Base-by-base conservation (phyloP, 2,329 filamentous ascomycete species). In the Sphaerulina populicola region DNA sequence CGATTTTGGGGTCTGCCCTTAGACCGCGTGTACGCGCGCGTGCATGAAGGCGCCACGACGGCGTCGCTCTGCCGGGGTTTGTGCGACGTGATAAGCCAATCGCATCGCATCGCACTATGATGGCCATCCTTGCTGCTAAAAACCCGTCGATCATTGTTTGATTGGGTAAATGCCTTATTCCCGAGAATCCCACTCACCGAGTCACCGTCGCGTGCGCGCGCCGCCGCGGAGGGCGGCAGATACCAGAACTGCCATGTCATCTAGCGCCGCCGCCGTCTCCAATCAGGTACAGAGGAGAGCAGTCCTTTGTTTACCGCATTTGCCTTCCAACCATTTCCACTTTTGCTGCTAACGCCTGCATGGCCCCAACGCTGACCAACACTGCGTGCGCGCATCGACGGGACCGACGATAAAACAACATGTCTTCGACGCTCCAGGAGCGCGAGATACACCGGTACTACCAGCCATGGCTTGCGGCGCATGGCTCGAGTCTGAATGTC, bases 381-480 rank as follows among this genome's bases (percentile, higher is more conserved):
- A 18, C 18, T 21, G n/a, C 39, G 18, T 12, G 15, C 10, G 8
- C 15, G 39, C 39, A 21, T 9, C 21, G 39, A 41, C 15, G 23
- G 15, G 39, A 23, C 39, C 39, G 14, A 23, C 15, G 18, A 23
- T 21, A 41, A 18, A 41, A 18, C 4, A 18, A 41, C 2, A 41
- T 23, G 15, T 47, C 47, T 39, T 38, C 44, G 10, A 45, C 51
- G 12, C 42, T 53, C 29, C 46, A 49, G 11, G 47, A 46, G 27
- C 51, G 51, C 15, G 52, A 54, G 42, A 42, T 51, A 8, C 56
- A 58, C 46, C 56, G 56, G 40, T 56, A 58, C 49, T 58, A 58
- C 35, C 52, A 60, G 42, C 58, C 59, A 10, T 61, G 61, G 58
- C 57, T 61, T 7, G 56, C 57, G 8, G 57, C 57, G 7, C 61